These are phyloP conservation scores for Apiospora sp. DNA, from an alignment of 2,329 filamentous ascomycete genomes.

Conservation along the genomic window DNA sequence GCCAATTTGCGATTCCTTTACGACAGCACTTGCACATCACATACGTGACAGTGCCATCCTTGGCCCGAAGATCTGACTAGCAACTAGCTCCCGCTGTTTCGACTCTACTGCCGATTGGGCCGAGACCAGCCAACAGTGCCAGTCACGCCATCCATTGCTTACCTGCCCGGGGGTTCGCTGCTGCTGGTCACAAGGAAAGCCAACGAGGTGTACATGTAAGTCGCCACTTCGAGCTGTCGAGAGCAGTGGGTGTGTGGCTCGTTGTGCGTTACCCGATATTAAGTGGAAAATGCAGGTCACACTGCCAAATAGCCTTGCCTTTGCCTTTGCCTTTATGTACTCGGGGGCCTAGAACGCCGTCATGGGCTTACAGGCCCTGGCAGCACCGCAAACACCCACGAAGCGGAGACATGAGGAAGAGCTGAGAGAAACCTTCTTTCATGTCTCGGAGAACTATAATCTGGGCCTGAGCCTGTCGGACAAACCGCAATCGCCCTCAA, in stretches of 20 bases:
- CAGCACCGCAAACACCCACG: neutral
- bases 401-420: neutral
- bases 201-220: slow-evolving; percentile 10
- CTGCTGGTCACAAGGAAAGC: neutral
- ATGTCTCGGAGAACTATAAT: slow-evolving; percentile 13
- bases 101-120: slow-evolving; percentile 13
- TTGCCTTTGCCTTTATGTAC: slow-evolving; percentile 1
- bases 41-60: slow-evolving; percentile 7
- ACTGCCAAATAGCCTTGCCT: neutral
- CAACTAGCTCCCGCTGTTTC: slow-evolving; percentile 15
- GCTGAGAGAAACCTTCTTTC: neutral
- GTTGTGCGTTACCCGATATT: slow-evolving; percentile 2
- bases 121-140: neutral
- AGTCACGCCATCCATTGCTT: neutral
- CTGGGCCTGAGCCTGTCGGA: neutral
- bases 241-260: neutral
- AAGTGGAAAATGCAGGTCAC: slow-evolving; percentile 4
- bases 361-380: slow-evolving; percentile 14
- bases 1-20: neutral
- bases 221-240: neutral
- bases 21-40: neutral
- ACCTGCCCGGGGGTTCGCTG: neutral
- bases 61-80: slow-evolving; percentile 4
- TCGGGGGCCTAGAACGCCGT: neutral
- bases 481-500: neutral